Evolutionary conservation across 306 rosid species (phyloP), one percentile per base, ranked within the genome.

Genomic region (Inga laurina): DNA sequence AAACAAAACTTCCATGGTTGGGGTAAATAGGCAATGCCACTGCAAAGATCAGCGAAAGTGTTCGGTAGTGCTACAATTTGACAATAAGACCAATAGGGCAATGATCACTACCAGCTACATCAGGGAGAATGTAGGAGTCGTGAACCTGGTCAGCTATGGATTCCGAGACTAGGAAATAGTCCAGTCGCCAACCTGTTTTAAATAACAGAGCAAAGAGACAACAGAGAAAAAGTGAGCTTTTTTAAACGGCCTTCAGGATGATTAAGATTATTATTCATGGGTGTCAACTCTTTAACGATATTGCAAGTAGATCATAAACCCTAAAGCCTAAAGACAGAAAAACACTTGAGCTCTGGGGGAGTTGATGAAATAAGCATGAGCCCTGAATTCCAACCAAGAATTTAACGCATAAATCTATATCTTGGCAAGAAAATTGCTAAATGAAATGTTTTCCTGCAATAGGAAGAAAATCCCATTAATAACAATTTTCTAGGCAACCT

Each of bases 181-280:
- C 99, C 46, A 95, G 90, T 77, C 99, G 94, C 99, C 99, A 95
- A 76, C 99, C 98, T 93, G 92, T 85, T 85, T 87, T 2, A 79
- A 77, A 64, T 46, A 77, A 45, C 61, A 46, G 71, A 90, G 74
- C 77, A 87, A 73, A 74, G 64, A 79, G 45, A 74, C 59, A 46
- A 27, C 35, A 64, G 21, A 84, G 71, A 66, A 64, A 62, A 64
- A 77, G 39, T 71, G 21, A 76, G 39, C 59, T 81, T 62, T 61
- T 41, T 8, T 57, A 7, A 16, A 84, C 79, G 37, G 71, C 54
- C 64, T 66, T 54, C 10, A 64, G 30, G 34, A 80, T 64, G 19
- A 46, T 30, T 2, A 24, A 18, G 30, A 51, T 4, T 48, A 71
- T n/a, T 43, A 11, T 22, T 71, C 27, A 71, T 48, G 39, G 43